Conservation (phyloP, 495 filamentous ascomycete species). For the Tricharina praecox region DNA sequence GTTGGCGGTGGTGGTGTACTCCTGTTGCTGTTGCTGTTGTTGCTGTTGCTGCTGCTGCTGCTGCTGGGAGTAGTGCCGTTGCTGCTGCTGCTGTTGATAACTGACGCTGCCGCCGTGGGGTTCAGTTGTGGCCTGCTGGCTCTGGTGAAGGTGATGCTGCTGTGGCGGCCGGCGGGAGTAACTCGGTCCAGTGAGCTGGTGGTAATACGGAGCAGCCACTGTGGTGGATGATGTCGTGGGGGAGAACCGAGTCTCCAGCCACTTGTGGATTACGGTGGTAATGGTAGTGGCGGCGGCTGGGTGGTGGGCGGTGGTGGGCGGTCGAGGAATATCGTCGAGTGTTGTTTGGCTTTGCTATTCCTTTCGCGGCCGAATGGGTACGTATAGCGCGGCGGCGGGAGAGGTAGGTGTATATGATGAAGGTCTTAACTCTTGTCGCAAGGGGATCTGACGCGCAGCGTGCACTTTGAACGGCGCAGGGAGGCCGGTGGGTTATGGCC, state of each 20-base stretch:
- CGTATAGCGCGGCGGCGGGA: too few relatives aligned
- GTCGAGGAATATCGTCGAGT: neutral
- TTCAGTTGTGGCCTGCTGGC: too few relatives aligned
- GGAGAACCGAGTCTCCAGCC: constrained; percentile 7
- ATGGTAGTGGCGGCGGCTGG: neutral
- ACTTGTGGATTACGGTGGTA: constrained; percentile 2
- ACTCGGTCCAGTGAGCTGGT: constrained; percentile 22
- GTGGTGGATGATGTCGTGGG: constrained; percentile 12
- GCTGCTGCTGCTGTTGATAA: constrained; percentile 8
- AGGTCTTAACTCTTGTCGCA: neutral
- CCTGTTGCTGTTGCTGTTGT: neutral
- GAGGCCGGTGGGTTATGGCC: neutral
- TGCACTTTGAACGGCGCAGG: neutral
- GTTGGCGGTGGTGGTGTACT: neutral
- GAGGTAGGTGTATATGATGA: neutral
- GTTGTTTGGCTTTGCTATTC: too few relatives aligned
- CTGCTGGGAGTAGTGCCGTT: constrained; percentile 19
- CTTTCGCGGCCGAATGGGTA: too few relatives aligned
- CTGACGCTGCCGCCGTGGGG: neutral
- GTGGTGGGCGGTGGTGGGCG: neutral
- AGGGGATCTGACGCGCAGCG: neutral
- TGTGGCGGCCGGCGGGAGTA: constrained; percentile 11
- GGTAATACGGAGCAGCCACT: constrained; percentile 27
- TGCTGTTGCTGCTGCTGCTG: constrained; percentile 4
- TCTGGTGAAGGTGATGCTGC: constrained; percentile 16